Base-by-base conservation (phyloP, 805 yeast species). In the Blastobotrys peoriensis region DNA sequence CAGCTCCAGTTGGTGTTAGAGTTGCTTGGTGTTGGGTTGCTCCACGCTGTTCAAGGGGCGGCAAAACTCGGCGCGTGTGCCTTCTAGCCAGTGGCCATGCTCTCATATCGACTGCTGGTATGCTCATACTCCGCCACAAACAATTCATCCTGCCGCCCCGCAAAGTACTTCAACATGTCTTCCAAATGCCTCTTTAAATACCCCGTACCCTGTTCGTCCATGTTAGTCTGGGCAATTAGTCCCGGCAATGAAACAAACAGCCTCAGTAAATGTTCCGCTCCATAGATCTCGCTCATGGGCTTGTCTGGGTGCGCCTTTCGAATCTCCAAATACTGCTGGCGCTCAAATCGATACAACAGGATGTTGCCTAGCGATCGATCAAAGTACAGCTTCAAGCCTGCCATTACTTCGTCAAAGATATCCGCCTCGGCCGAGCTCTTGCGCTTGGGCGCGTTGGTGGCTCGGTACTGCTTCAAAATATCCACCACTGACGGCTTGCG, bases 241-340 rank as follows among this genome's bases (percentile, higher is more conserved):
- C 87, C 93, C 0, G 98, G 98, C 36, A 93, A 64, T 1, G 85
- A 70, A 13, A 86, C 82, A 51, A 88, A 69, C 45, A 91, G 64
- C 51, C 98, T 70, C 48, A 91, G 64, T 30, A 93, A 66, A 63
- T 89, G 97, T 55, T 86, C 89, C 1, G 82, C 72, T 0, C 96
- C 96, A 57, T 89, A 91, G 0, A 82, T 60, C 2, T 73, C 69
- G 47, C 74, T 60, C 38, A 69, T 58, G 10, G 64, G 62, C 41
- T 59, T 60, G 40, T 63, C 63, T 22, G 64, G 59, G n/a, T 61
- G 54, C 22, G 62, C 51, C 34, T 69, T 60, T 15, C 66, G 61
- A 19, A 81, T 55, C 23, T 78, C 74, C 43, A 79, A 68, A 52
- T 74, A 84, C 60, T 87, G 95, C 46, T 80, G 75, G 44, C 93